These are phyloP conservation scores for Juncus inflexus DNA, from an alignment of 176 grass and related monocot species.

Conservation along the genomic window DNA sequence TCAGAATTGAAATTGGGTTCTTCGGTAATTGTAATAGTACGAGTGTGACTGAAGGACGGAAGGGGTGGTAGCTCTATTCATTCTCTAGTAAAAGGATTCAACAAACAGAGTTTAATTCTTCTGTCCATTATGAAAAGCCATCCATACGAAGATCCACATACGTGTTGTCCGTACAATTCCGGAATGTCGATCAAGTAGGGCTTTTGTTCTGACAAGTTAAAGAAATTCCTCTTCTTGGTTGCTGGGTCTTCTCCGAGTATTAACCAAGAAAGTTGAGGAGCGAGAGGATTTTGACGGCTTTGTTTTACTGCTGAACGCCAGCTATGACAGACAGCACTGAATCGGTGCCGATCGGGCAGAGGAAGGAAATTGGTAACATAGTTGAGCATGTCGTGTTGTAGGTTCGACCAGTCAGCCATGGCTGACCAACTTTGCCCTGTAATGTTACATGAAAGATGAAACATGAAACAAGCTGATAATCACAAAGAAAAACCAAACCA, in stretches of 20 bases:
- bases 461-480: too few species aligned
- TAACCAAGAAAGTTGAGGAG: constrained; percentile 8
- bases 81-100: constrained; percentile 4
- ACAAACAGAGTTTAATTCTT: background rate
- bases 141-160: constrained; percentile 10
- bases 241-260: constrained; percentile 7
- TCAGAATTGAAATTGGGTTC: too few species aligned
- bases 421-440: too few species aligned
- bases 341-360: constrained; percentile 4
- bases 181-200: constrained; percentile 17
- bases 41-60: background rate
- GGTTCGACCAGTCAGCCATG: constrained; percentile 10
- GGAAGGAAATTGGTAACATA: background rate
- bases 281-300: background rate
- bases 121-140: constrained; percentile 14
- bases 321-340: background rate
- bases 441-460: too few species aligned
- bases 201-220: constrained; percentile 6
- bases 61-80: constrained; percentile 1
- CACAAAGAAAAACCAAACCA: too few species aligned
- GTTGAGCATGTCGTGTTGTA: background rate
- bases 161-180: background rate
- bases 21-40: background rate
- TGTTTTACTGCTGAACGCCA: constrained; percentile 6
- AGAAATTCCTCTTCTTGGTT: constrained; percentile 10